Evolutionary conservation across 176 grass and related monocot species (phyloP).

Genomic region (Eragrostis nindensis): DNA sequence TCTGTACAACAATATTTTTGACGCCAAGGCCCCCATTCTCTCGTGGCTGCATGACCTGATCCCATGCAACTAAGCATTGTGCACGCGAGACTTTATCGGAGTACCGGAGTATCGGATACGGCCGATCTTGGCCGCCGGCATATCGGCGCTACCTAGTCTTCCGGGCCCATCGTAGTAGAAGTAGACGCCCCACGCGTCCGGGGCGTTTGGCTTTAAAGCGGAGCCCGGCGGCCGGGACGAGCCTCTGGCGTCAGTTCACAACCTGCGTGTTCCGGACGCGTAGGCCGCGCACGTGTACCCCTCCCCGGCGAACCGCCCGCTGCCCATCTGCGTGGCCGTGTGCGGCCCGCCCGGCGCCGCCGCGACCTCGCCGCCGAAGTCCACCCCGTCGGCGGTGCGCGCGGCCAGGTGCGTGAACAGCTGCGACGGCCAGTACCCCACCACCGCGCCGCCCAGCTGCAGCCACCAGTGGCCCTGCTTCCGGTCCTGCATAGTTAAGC

Average conservation of each 20-base stretch:
- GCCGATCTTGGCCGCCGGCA: too few species aligned
- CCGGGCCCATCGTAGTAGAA: conserved; percentile 92
- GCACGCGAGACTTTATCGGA: too few species aligned
- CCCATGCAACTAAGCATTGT: too few species aligned
- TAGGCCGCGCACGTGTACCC: conserved; percentile 71
- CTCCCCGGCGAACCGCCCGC: conserved; percentile 62
- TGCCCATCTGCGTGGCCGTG: conserved; percentile 90
- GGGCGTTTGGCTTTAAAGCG: conserved; percentile 70
- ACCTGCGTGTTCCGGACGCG: conserved; percentile 68
- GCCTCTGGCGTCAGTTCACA: conserved; percentile 81
- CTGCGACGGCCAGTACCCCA: conserved; percentile 88
- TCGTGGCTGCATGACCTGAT: too few species aligned
- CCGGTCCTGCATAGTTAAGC: conserved; percentile 50
- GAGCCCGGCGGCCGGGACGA: conserved; percentile 62
- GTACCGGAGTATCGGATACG: too few species aligned
- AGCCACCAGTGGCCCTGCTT: conserved; percentile 90
- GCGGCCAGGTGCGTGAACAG: conserved; percentile 73
- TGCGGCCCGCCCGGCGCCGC: conserved; percentile 56
- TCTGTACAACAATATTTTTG: too few species aligned
- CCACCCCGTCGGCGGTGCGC: conserved; percentile 71
- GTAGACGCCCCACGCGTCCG: conserved; percentile 61
- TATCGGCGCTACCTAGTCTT: too few species aligned
- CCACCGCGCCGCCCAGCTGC: conserved; percentile 61
- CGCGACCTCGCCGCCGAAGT: conserved; percentile 87
- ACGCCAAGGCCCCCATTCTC: too few species aligned